Base-by-base conservation (phyloP, 805 yeast species). In the Spathaspora boniae region DNA sequence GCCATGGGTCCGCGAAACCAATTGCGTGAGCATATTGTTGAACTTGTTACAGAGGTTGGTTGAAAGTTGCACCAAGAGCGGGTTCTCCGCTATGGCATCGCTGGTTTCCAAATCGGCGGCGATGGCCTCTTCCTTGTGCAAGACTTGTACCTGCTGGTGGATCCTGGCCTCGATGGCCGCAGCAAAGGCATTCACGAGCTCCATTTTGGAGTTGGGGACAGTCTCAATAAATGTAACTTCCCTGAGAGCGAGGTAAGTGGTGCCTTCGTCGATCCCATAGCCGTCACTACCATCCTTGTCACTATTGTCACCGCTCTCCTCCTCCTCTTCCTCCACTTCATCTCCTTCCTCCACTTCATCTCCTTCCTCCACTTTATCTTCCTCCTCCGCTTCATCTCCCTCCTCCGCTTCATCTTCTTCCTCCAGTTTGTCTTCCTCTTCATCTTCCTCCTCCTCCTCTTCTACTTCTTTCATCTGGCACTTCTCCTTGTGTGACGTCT, bases 131-230 rank as follows among this genome's bases (percentile, higher is more conserved):
- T 22, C 3, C 3, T 9, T 4, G n/a, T 25, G 29, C 9, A 23
- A 8, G 9, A 2, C 19, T 16, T 32, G 32, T 9, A 39, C 26
- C 22, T 27, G 40, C 9, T 34, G 15, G 12, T 37, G 33, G 5
- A 56, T 45, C 9, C 42, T 51, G 5, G 41, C 32, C 21, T 47
- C 50, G 9, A 57, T 27, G 18, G 44, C 24, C 15, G 56, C 33
- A 6, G 43, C 34, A 9, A 57, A 28, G 34, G 51, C 53, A 29
- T 53, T 55, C n/a, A 55, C 34, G 9, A 55, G 38, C 11, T 40
- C 47, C 6, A 44, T 45, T 27, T 52, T 51, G 25, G 55, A 42
- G 33, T 53, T 52, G 5, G 48, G 25, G 12, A 34, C 27, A 6
- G 29, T 32, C 24, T 49, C 51, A 4, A 17, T 34, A 11, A 31